Evolutionary conservation across 2,329 filamentous ascomycete species (phyloP), one percentile per base, ranked within the genome.

Genomic region (Orbilia javanica): DNA sequence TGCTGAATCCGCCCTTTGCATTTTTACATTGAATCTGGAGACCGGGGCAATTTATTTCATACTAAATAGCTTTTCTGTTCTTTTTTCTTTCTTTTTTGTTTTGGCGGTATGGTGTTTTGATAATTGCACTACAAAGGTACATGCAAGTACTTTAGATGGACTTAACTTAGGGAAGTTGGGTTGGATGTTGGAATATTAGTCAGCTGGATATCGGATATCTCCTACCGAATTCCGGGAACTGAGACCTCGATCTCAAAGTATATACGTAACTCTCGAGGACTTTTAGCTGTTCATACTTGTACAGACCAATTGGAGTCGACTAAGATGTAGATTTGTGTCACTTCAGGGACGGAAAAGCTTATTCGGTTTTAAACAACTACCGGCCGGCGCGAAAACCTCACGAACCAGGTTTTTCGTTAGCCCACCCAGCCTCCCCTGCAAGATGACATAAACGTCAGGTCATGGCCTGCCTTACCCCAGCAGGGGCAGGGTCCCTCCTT

Each of bases 361-460:
- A 25, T 48, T 48, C 44, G 18, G 18, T 22, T 36, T 22, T 31
- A 18, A 36, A 34, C 15, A 57, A 36, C 29, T 57, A 31, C 52
- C 52, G 52, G 52, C 52, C 52, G 52, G 52, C 52, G 29, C 52
- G 11, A 50, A 39, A 53, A 50, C n/a, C n/a, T n/a, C 1, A n/a
- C 15, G 50, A 53, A 31, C 50, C 25, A 27, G 50, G 4, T 53
- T n/a, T 25, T 53, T 20, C 7, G 18, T 20, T 44, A 20, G 15
- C 8, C 2, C 39, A 5, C 52, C 52, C 52, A 57, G 52, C 52
- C 52, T 57, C 52, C 52, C 52, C 29, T 60, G 55, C 55, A 60
- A 18, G 18, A 60, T 60, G 55, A 60, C 55, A 60, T 60, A 60
- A 60, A 60, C 55, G 55, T 42, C 55, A 42, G 34, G 55, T 60